phyloP scores from a whole-genome alignment of 2,329 filamentous ascomycete genomes.

The Ophiocordyceps sinensis region DNA sequence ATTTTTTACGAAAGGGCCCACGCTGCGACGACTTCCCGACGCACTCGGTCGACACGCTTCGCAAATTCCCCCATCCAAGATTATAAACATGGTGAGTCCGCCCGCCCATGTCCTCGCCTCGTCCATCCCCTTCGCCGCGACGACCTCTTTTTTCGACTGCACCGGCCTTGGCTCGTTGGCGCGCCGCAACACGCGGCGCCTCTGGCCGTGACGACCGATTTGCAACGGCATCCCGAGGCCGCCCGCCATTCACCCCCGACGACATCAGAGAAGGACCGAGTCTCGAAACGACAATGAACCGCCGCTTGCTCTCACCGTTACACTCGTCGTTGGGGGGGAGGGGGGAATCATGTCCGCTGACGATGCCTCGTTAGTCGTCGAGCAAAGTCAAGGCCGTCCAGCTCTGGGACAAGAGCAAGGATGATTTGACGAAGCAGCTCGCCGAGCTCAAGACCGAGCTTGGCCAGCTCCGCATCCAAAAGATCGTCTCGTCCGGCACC shows the following conservation, averaged over 20 bases:
- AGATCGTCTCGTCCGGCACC: conserved; percentile 86
- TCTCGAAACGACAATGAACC: neutral
- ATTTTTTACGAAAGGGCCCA: conserved; percentile 13
- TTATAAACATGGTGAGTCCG: conserved; percentile 34
- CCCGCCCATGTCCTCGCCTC: neutral
- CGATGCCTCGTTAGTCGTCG: conserved; percentile 21
- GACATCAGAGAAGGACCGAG: too few relatives aligned
- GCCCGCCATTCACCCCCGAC: too few relatives aligned
- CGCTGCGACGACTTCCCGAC: conserved; percentile 19
- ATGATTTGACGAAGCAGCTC: conserved; percentile 91
- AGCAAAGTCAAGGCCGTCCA: conserved; percentile 81
- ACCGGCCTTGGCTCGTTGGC: neutral
- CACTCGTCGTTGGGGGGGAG: neutral
- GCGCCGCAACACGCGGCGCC: neutral
- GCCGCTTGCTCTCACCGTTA: neutral
- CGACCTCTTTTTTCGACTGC: neutral
- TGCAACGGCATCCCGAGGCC: too few relatives aligned
- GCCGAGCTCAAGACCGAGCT: conserved; percentile 93
- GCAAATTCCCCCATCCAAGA: conserved; percentile 22
- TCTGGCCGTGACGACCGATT: too few relatives aligned
- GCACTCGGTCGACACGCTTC: conserved; percentile 25
- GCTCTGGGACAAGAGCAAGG: conserved; percentile 99
- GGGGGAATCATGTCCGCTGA: neutral
- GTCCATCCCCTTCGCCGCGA: neutral
- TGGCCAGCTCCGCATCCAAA: conserved; percentile 92